Percentiles rank a stretch among this genome's conserved stretches.
Evolutionary conservation across 1,284 basidiomycete species (phyloP).

Genomic region (Boletus smithii): DNA sequence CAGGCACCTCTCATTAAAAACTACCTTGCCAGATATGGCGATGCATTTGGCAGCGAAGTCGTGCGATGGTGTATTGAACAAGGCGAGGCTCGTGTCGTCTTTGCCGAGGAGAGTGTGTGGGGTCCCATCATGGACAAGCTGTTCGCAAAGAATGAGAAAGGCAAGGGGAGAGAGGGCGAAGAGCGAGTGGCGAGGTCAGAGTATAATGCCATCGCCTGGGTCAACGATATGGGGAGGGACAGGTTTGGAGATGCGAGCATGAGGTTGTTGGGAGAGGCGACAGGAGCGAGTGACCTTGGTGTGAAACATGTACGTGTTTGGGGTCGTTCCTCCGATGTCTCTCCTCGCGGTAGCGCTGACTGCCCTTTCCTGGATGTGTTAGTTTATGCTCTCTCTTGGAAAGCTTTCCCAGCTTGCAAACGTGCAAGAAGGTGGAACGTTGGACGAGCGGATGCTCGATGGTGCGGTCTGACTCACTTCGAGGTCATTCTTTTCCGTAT

Average conservation of each 20-base stretch:
- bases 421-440: slow-evolving; percentile 49
- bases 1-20: slow-evolving; percentile 55
- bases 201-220: slow-evolving; percentile 72
- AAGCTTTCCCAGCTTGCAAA: slow-evolving; percentile 85
- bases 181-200: slow-evolving; percentile 13
- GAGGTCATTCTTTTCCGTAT: background rate
- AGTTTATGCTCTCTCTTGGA: slow-evolving; percentile 89
- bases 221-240: slow-evolving; percentile 79
- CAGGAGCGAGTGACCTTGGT: slow-evolving; percentile 54
- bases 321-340: background rate
- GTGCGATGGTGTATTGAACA: slow-evolving; percentile 86
- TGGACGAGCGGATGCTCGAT: slow-evolving; percentile 52
- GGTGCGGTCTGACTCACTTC: slow-evolving; percentile 36
- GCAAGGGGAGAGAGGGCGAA: slow-evolving; percentile 27
- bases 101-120: slow-evolving; percentile 29
- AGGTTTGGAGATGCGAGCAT: slow-evolving; percentile 65
- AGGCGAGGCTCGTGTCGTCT: slow-evolving; percentile 43
- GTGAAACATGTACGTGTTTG: slow-evolving; percentile 64
- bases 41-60: slow-evolving; percentile 84
- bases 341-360: slow-evolving; percentile 4
- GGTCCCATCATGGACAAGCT: slow-evolving; percentile 67
- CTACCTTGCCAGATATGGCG: slow-evolving; percentile 80
- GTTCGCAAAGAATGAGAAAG: slow-evolving; percentile 46
- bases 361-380: slow-evolving; percentile 7
- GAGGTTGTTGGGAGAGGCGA: slow-evolving; percentile 63